Base-by-base conservation (phyloP, 2,329 filamentous ascomycete genomes). In the Sporothrix brasiliensis region DNA sequence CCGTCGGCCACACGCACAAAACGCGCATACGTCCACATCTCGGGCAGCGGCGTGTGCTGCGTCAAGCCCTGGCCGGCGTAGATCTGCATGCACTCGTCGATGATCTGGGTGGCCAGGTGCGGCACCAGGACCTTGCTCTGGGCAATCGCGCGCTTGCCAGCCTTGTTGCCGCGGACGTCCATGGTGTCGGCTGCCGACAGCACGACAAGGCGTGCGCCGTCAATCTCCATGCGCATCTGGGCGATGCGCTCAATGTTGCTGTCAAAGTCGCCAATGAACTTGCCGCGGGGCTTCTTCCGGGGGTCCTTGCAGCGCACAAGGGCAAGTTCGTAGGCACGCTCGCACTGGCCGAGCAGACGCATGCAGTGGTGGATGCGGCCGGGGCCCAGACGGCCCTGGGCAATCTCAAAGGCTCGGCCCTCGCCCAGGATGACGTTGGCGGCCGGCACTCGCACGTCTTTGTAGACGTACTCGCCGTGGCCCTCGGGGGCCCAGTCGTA, bases 281-380 rank as follows among this genome's bases (percentile, higher is more conserved):
- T 92, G 78, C 93, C 93, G 78, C 98, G 98, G 0, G 95, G 91
- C 77, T 90, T 93, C 86, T 97, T 97, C 76, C 84, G 86, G 63
- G 92, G 88, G 82, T 98, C 94, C 82, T 97, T 97, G 82, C 97
- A 90, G 73, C 95, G 91, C 76, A 93, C 91, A 71, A 98, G 87
- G 87, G 97, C 92, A 91, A 92, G 97, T 77, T 98, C 94, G 39
- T 98, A 87, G 0, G 94, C 95, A 75, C 89, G 88, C 81, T 98
- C 95, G 30, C 94, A 90, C 71, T 92, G 91, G 69, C 95, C 95
- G 78, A 99, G 95, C 73, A 89, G 91, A 73, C 95, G 90, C 95
- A 98, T 98, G 72, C 93, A 93, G 82, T 99, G 95, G 83, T 99
- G 95, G 79, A 99, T 98, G 71, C 95, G 92, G 52, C 95, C 95